Conservation (phyloP, 2,329 filamentous ascomycete genomes). For the Orbilia ellipsospora region DNA sequence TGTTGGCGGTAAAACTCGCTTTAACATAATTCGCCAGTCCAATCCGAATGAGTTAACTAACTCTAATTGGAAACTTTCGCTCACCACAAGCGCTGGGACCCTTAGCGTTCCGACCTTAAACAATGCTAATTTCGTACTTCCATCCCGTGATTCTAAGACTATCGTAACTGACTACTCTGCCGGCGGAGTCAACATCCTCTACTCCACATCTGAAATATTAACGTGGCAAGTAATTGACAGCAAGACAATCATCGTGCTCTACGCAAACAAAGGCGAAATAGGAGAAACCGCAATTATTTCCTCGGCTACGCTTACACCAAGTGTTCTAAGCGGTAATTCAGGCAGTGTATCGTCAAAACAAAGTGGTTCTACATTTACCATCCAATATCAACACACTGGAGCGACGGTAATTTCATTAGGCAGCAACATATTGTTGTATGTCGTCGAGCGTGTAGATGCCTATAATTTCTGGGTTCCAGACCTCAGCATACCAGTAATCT, state of each 20-base stretch:
- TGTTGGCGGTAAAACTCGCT: slow-evolving; percentile 55
- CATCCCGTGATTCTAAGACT: slow-evolving; percentile 63
- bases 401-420: slow-evolving; percentile 67
- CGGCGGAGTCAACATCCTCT: slow-evolving; percentile 70
- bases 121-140: slow-evolving; percentile 67
- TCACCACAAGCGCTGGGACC: slow-evolving; percentile 58
- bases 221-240: slow-evolving; percentile 74
- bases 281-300: slow-evolving; percentile 69
- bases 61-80: slow-evolving; percentile 58
- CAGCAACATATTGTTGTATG: slow-evolving; percentile 68
- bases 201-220: slow-evolving; percentile 76
- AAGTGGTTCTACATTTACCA: slow-evolving; percentile 59
- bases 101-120: slow-evolving; percentile 69
- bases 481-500: slow-evolving; percentile 66
- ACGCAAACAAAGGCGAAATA: slow-evolving; percentile 71
- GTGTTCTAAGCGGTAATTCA: slow-evolving; percentile 63
- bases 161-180: slow-evolving; percentile 75
- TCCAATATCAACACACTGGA: slow-evolving; percentile 60
- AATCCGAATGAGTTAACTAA: slow-evolving; percentile 56
- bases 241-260: slow-evolving; percentile 72
- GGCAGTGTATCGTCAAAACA: slow-evolving; percentile 60
- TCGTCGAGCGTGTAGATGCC: slow-evolving; percentile 71
- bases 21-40: slow-evolving; percentile 47
- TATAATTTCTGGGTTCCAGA: slow-evolving; percentile 77
- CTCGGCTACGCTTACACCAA: slow-evolving; percentile 62